These are phyloP conservation scores for Aspergillaceae sp. DNA, from an alignment of 2,329 filamentous ascomycete genomes.

Conservation along the genomic window DNA sequence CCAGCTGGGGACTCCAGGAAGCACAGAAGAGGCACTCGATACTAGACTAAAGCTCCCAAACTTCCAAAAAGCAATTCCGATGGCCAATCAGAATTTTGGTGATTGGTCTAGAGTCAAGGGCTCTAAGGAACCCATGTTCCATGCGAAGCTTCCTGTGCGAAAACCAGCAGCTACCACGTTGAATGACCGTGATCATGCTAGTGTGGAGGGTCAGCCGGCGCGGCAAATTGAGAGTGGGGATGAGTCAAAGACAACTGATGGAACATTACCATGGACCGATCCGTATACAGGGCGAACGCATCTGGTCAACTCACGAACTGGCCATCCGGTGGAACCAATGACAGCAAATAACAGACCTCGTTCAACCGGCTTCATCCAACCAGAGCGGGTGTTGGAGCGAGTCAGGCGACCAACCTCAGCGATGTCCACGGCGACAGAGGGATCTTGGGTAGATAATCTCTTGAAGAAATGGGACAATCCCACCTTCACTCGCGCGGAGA, in stretches of 20 bases:
- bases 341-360: conserved; percentile 7
- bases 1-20: neutral
- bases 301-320: conserved; percentile 26
- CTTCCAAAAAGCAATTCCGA: conserved; percentile 11
- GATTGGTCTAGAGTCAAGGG: conserved; percentile 37
- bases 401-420: conserved; percentile 12
- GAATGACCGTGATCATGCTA: neutral
- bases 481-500: conserved; percentile 52
- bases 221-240: neutral
- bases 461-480: conserved; percentile 66
- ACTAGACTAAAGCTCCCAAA: conserved; percentile 22
- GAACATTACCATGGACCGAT: conserved; percentile 48
- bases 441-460: conserved; percentile 54
- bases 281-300: conserved; percentile 42
- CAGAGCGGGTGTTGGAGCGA: conserved; percentile 2
- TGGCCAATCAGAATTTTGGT: conserved; percentile 19
- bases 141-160: neutral
- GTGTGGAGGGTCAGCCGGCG: neutral
- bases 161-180: neutral
- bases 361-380: conserved; percentile 10
- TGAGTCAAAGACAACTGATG: conserved; percentile 4
- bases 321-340: conserved; percentile 20
- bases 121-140: conserved; percentile 14
- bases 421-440: conserved; percentile 5
- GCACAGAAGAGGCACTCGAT: conserved; percentile 18